Evolutionary conservation across 768 basidiomycete species (phyloP), one percentile per base, ranked within the genome.

Genomic region (Tylopilus sp.): DNA sequence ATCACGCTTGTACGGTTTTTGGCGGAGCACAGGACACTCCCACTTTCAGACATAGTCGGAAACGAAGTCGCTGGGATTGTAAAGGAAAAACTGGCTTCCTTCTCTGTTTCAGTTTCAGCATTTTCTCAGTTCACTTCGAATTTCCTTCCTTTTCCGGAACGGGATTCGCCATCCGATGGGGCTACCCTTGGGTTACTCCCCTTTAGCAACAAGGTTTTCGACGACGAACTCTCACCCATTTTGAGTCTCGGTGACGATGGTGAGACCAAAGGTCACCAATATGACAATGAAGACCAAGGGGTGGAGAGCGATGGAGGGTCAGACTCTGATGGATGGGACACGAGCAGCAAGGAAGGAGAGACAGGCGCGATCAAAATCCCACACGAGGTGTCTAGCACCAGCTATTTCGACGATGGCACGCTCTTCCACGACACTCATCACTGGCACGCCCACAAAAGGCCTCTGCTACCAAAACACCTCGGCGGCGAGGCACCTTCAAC

Each of bases 361-460:
- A 36, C 18, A 23, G 15, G 4, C n/a, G 15, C 33, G 28, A 20
- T 1, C 9, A 38, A 45, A 33, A 1, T 4, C 8, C 6, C 11
- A 0, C 2, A 26, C 0, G 51, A 52, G 25, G 41, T 39, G 8
- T 38, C 44, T 22, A 26, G 26, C 7, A 50, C 57, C 3, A 49
- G 43, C 25, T 68, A 65, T 42, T 66, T 77, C 41, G 70, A 75
- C 41, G 77, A 79, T 57, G 72, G 69, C 2, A 56, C 53, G 6
- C 57, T 71, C 9, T 82, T 80, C 63, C 60, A 66, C 6, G 85
- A 86, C 55, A 74, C 72, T 0, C 71, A 64, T 17, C 84, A 85
- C 58, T 85, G 85, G 85, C 85, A 86, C 56, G 79, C 75, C 48
- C 64, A 69, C 47, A 63, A 65, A 38, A 76, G 67, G 28, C 48